Base-by-base conservation (phyloP, 148 eudicot species). In the Fallopia convolvulus region DNA sequence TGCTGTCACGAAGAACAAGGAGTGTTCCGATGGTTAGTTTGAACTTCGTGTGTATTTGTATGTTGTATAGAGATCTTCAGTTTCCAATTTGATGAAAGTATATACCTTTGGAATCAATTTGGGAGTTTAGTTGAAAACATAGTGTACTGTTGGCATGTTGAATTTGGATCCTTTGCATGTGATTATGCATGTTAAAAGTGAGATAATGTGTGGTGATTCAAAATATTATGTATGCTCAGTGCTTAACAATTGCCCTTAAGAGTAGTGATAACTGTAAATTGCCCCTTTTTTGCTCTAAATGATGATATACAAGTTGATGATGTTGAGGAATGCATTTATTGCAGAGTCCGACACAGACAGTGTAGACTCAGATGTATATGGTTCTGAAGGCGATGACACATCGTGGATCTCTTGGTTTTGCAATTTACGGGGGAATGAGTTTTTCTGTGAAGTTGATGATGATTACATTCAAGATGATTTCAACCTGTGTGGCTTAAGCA, bases 321-420 rank as follows among this genome's bases (percentile, higher is more conserved):
- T 81, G 74, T 79, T 33, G 10, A 75, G 47, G 50, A 32, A 13
- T 77, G 72, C 50, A 48, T 80, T 82, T 60, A 63, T 79, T 81
- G 82, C 87, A 88, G 93, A 85, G 68, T 88, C 89, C 56, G 91
- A 90, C 75, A 86, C 89, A 60, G 93, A 90, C 83, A 90, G 88
- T 80, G 93, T 83, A 81, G 93, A 83, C 76, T 86, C 93, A 23
- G 91, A 90, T 86, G 88, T 86, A 76, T 86, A 89, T 65, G 93
- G 89, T 44, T 90, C 93, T 75, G 93, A 90, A 80, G 93, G 89
- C 21, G 91, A 90, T 70, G 94, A 90, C 77, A 88, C 94, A 6
- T 86, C 93, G 71, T 90, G 93, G 93, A 88, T 90, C 72, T 88
- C 93, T 66, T 88, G 93, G 93, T 90, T 90, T 85, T 88, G 93